Base-by-base conservation (phyloP, 441 rosid species). In the Erodium chrysanthum region DNA sequence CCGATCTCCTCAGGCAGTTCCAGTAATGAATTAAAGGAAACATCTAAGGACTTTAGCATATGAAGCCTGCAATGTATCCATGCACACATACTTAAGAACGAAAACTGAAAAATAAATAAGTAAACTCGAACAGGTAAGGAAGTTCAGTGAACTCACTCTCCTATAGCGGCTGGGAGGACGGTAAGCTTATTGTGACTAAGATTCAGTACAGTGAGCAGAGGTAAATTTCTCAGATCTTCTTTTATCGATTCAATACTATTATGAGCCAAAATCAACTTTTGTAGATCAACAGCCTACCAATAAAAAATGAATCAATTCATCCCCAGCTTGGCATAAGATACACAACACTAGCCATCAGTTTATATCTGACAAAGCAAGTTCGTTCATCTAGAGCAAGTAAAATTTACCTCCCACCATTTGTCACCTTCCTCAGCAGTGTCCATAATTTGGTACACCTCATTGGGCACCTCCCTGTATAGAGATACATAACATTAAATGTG, bases 351-450 rank as follows among this genome's bases (percentile, higher is more conserved):
- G 2, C 17, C 11, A 11, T 18, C 29, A 59, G 14, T 59, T 59
- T 59, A 12, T 59, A 23, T 23, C 6, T 59, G 15, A 59, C 33
- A 59, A 22, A 59, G 63, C 33, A 59, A 59, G 63, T 22, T 59
- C 63, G 63, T 22, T 59, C 63, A 10, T 22, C 12, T 40, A 40
- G 12, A 40, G 46, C 0, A 0, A 54, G 23, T 54, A 54, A 20
- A 20, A 23, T 59, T 66, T 78, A 92, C 98, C 98, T 93, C 98
- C 98, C 98, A 93, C 98, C 98, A 93, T 66, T 90, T 93, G 69
- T 87, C 96, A 21, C 85, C 93, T 59, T 87, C 92, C 23, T 91
- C 91, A 6, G 76, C 82, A 0, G 90, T 77, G 52, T 90, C 92
- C 60, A 81, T 71, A 70, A 68, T 81, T 70, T 72, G 80, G 68